Evolutionary conservation across 352 stramenopile genomes (phyloP), one percentile per base, ranked within the genome.

Genomic region (Elongisporangium undulatum): DNA sequence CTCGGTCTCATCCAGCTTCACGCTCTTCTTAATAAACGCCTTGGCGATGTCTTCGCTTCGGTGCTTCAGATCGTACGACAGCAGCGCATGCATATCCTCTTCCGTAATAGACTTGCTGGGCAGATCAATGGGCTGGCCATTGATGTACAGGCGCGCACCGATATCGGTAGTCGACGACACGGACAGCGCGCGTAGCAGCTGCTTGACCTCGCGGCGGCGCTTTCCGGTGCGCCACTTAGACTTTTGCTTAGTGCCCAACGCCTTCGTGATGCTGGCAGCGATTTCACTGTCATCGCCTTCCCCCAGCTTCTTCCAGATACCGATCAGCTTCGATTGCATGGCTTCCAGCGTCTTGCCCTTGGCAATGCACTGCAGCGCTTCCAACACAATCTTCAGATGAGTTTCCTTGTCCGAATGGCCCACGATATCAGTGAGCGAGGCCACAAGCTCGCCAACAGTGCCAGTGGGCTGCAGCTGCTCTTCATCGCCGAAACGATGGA

Each of bases 11-110:
- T 66, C 83, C 52, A 89, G 64, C 17, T 70, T 72, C 13, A 56
- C 62, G 58, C 67, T 85, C 29, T 78, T 73, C 48, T 90, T 86
- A 55, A 92, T 79, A 15, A 93, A 84, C 0, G 75, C 80, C 58
- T 88, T 87, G 0, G 82, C 81, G 15, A 93, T 79, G 12, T 79
- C 71, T 34, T 90, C 72, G 34, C 72, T 89, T 26, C 85, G 83
- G 38, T 86, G 77, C 58, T 84, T 88, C 34, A 83, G 71, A 26
- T 95, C 85, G 60, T 82, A 92, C 17, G 52, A 77, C n/a, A 78
- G 71, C 20, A 95, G 73, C 15, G 81, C 85, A 5, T 59, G 26
- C 54, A 93, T 70, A 62, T 91, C 83, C 63, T 85, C 78, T 20
- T 73, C 68, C 0, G 80, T 82, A 21, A 95, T 69, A 5, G 75